These are phyloP conservation scores for Cryptococcus neoformans DNA, from an alignment of 1,284 basidiomycete species.

Conservation along the genomic window DNA sequence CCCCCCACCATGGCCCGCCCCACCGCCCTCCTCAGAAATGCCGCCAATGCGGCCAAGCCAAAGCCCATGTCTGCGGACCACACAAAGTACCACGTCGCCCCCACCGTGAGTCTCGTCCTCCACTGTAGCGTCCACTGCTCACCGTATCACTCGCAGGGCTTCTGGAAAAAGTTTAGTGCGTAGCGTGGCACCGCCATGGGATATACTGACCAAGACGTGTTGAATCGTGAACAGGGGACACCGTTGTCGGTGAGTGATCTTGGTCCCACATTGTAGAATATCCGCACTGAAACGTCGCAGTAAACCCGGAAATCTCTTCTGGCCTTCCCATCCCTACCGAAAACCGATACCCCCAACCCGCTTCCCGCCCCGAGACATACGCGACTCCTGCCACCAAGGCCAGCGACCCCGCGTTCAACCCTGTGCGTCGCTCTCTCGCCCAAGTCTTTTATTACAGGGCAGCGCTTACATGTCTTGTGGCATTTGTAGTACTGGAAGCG, in stretches of 20 bases:
- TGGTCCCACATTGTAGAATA: not conserved
- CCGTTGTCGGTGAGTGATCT: constrained; percentile 65
- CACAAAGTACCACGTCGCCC: constrained; percentile 79
- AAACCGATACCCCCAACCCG: constrained; percentile 82
- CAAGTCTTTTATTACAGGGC: constrained; percentile 13
- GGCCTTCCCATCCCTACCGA: constrained; percentile 75
- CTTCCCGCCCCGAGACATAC: constrained; percentile 78
- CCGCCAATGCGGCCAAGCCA: constrained; percentile 29
- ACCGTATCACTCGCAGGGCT: constrained; percentile 51
- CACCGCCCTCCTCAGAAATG: constrained; percentile 35
- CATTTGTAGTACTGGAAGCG: constrained; percentile 74
- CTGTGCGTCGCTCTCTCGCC: constrained; percentile 9
- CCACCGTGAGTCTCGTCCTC: constrained; percentile 56
- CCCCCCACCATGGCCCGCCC: constrained; percentile 16
- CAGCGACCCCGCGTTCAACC: constrained; percentile 50
- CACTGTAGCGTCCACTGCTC: constrained; percentile 4
- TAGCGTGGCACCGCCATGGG: constrained; percentile 17
- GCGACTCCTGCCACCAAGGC: constrained; percentile 83
- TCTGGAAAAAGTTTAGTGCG: constrained; percentile 93
- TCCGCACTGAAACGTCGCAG: constrained; percentile 13
- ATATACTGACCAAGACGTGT: not conserved
- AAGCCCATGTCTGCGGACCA: constrained; percentile 62
- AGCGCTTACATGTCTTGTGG: not conserved
- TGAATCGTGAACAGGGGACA: constrained; percentile 60
- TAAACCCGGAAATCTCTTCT: constrained; percentile 87